Evolutionary conservation across 2,329 filamentous ascomycete species (phyloP).

Genomic region (Eutypa lata): DNA sequence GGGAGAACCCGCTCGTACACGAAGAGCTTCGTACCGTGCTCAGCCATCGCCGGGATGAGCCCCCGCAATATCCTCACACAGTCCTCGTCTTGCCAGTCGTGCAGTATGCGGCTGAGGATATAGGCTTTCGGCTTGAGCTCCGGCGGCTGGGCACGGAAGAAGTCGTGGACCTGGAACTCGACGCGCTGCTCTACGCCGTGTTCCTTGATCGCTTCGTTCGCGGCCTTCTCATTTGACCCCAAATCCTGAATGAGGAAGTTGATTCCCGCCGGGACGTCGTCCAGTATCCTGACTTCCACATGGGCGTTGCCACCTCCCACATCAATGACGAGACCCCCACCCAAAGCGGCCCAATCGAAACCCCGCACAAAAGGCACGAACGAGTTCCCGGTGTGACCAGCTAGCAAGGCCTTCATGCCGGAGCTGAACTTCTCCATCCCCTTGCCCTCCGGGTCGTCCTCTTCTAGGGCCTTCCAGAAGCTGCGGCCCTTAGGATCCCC

Average conservation of each 20-base stretch:
- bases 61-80: slow-evolving; percentile 31
- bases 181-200: slow-evolving; percentile 18
- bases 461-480: slow-evolving; percentile 6
- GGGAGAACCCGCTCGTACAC: slow-evolving; percentile 11
- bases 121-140: slow-evolving; percentile 27
- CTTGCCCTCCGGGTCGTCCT: slow-evolving; percentile 6
- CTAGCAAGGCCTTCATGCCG: slow-evolving; percentile 5
- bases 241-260: slow-evolving; percentile 7
- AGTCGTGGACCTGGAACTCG: slow-evolving; percentile 30
- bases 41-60: slow-evolving; percentile 31
- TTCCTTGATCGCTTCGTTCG: slow-evolving; percentile 1
- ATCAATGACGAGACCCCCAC: slow-evolving; percentile 1
- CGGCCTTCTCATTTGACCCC: slow-evolving; percentile 2
- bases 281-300: slow-evolving; percentile 3
- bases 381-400: slow-evolving; percentile 4
- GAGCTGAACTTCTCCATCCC: slow-evolving; percentile 11
- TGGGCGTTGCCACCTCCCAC: slow-evolving; percentile 6
- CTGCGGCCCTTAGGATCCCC: slow-evolving; percentile 2
- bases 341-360: slow-evolving; percentile 4
- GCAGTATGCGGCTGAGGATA: slow-evolving; percentile 34
- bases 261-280: slow-evolving; percentile 3
- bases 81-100: slow-evolving; percentile 37
- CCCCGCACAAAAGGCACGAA: slow-evolving; percentile 2
- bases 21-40: slow-evolving; percentile 7
- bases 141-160: slow-evolving; percentile 33